Conservation (phyloP, 768 basidiomycete genomes). For the Hericium rajendrae region DNA sequence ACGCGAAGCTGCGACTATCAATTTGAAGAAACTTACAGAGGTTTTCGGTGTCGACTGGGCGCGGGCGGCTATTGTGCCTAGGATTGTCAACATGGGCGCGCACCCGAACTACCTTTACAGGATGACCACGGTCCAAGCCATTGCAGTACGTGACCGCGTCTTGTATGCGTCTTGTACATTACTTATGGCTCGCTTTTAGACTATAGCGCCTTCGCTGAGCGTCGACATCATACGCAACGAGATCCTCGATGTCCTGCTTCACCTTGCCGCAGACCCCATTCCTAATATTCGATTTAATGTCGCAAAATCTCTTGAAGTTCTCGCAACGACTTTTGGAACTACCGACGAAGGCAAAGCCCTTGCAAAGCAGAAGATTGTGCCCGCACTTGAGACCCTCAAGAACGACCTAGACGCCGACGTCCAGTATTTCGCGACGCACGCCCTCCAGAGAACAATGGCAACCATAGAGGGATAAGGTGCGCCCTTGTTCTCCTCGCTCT, state of each 20-base stretch:
- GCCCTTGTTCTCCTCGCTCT: not conserved
- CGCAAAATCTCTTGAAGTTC: slow-evolving; percentile 86
- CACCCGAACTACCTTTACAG: slow-evolving; percentile 96
- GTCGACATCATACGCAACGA: slow-evolving; percentile 75
- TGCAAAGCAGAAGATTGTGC: slow-evolving; percentile 61
- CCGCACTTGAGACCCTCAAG: slow-evolving; percentile 80
- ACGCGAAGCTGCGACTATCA: slow-evolving; percentile 94
- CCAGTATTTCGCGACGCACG: slow-evolving; percentile 83
- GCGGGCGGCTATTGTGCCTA: slow-evolving; percentile 85
- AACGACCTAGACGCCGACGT: slow-evolving; percentile 93
- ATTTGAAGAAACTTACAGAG: slow-evolving; percentile 93
- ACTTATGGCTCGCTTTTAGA: slow-evolving; percentile 37
- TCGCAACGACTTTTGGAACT: slow-evolving; percentile 61
- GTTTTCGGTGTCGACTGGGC: slow-evolving; percentile 99
- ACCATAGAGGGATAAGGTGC: slow-evolving; percentile 31
- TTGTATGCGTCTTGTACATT: slow-evolving; percentile 2
- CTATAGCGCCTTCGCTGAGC: slow-evolving; percentile 86
- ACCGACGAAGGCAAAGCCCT: slow-evolving; percentile 66
- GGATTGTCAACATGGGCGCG: slow-evolving; percentile 93
- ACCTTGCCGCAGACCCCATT: slow-evolving; percentile 82
- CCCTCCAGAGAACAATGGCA: slow-evolving; percentile 47
- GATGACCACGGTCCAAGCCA: slow-evolving; percentile 98
- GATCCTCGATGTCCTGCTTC: slow-evolving; percentile 75
- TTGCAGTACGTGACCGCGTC: slow-evolving; percentile 57
- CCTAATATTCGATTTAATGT: slow-evolving; percentile 99